Percentiles rank a stretch among this genome's conserved stretches.
Evolutionary conservation across 768 basidiomycete species (phyloP).

Genomic region (Hemileccinum impolitum): DNA sequence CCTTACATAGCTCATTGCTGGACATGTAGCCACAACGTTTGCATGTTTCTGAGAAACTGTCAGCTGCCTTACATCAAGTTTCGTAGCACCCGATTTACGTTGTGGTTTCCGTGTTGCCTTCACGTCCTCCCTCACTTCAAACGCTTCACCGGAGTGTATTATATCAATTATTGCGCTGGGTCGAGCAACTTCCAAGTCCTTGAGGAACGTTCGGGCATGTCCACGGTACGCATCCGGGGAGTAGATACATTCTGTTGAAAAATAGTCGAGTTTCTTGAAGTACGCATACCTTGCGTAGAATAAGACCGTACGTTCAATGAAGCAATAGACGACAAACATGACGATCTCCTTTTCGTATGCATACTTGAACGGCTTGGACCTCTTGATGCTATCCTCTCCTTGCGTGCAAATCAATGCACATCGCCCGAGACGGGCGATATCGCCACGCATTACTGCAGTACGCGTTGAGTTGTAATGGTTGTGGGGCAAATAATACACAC

Average conservation of each 20-base stretch:
- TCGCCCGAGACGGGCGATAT: conserved; percentile 89
- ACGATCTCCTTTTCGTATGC: conserved; percentile 99
- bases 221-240: conserved; percentile 98
- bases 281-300: conserved; percentile 80
- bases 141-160: conserved; percentile 93
- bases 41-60: conserved; percentile 67
- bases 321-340: conserved; percentile 56
- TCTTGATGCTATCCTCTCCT: conserved; percentile 93
- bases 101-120: conserved; percentile 79
- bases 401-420: conserved; percentile 95
- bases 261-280: conserved; percentile 98
- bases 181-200: conserved; percentile 90
- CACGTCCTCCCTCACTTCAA: conserved; percentile 82
- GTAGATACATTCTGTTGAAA: conserved; percentile 99
- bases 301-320: conserved; percentile 5
- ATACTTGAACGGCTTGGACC: conserved; percentile 99
- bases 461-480: neutral
- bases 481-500: conserved; percentile 44
- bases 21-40: conserved; percentile 93
- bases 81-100: conserved; percentile 50
- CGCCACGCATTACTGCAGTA: conserved; percentile 87
- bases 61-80: neutral
- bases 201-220: conserved; percentile 90
- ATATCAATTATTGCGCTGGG: conserved; percentile 97
- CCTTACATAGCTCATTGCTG: conserved; percentile 95